Conservation (phyloP, 140 eudicot genomes). For the Ambrosia hybrid region DNA sequence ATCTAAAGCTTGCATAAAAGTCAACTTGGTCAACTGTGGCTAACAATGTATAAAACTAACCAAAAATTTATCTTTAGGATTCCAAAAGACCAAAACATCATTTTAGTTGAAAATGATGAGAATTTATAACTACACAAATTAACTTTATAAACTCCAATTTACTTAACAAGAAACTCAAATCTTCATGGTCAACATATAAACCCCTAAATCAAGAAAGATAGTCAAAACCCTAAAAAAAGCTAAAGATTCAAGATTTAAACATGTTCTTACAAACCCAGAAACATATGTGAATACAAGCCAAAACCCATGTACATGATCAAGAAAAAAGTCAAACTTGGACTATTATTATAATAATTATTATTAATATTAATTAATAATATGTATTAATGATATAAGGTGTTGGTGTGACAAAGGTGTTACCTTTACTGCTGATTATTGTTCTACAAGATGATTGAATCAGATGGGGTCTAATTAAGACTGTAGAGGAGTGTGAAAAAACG, state of each 20-base stretch:
- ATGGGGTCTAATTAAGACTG: slow-evolving; percentile 31
- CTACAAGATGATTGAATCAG: slow-evolving; percentile 32
- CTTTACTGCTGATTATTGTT: slow-evolving; percentile 25
- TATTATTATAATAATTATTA: not conserved
- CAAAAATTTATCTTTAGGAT: no score
- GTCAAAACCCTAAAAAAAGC: slow-evolving; percentile 28
- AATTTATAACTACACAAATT: not conserved
- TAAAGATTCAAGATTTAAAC: slow-evolving; percentile 7
- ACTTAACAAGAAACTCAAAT: slow-evolving; percentile 22
- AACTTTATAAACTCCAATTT: slow-evolving; percentile 5
- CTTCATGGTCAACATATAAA: slow-evolving; percentile 26
- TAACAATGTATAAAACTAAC: not conserved
- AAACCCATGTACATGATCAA: slow-evolving; percentile 18
- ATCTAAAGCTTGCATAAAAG: not conserved
- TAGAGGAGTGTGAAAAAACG: slow-evolving; percentile 16
- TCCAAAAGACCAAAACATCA: no score
- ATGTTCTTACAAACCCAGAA: slow-evolving; percentile 32
- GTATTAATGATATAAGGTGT: not conserved
- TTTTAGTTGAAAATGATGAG: not conserved
- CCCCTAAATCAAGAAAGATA: slow-evolving; percentile 24
- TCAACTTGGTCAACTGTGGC: not conserved
- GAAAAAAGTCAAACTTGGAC: slow-evolving; percentile 31
- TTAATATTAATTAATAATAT: slow-evolving; percentile 1
- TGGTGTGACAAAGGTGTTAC: slow-evolving; percentile 15
- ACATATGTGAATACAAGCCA: slow-evolving; percentile 1